phyloP scores from a whole-genome alignment of 345 rosid genomes.

The Corchorus capsularis region DNA sequence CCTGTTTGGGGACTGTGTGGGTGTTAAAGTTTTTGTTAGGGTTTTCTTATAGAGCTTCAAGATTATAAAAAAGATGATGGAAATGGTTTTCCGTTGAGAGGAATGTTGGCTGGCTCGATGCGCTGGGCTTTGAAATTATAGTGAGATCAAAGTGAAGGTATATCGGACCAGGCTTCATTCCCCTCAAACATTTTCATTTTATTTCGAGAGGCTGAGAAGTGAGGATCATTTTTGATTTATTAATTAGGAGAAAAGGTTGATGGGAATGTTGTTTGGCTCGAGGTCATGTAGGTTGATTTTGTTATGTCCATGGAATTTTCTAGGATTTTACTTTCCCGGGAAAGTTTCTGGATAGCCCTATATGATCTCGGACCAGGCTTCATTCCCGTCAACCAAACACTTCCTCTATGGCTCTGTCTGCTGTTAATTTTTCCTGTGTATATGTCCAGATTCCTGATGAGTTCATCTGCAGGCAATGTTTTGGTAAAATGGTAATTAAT shows the following conservation, averaged over 20 bases:
- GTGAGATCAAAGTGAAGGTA: constrained; percentile 17
- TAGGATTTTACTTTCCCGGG: not conserved
- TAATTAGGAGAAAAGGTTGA: constrained; percentile 39
- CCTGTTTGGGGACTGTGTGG: not conserved
- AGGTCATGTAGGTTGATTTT: constrained; percentile 37
- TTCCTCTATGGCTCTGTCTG: not conserved
- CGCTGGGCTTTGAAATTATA: constrained; percentile 15
- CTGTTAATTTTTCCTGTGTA: not conserved
- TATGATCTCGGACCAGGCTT: constrained; percentile 64
- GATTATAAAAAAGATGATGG: not conserved
- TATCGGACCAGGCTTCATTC: constrained; percentile 36
- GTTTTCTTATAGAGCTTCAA: not conserved
- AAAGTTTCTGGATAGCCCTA: constrained; percentile 22
- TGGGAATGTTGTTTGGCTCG: constrained; percentile 66
- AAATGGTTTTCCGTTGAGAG: constrained; percentile 26
- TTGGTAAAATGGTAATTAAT: not conserved
- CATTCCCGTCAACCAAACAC: constrained; percentile 53
- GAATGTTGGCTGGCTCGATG: constrained; percentile 23
- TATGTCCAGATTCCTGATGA: not conserved
- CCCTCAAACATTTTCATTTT: constrained; percentile 16
- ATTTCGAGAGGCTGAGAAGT: not conserved
- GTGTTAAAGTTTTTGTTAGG: not conserved
- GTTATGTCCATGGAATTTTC: constrained; percentile 14
- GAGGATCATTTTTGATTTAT: too few relatives aligned
- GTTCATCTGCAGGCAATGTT: not conserved